Conservation (phyloP, 176 grass and related monocot genomes). For the Eleusine indica region DNA sequence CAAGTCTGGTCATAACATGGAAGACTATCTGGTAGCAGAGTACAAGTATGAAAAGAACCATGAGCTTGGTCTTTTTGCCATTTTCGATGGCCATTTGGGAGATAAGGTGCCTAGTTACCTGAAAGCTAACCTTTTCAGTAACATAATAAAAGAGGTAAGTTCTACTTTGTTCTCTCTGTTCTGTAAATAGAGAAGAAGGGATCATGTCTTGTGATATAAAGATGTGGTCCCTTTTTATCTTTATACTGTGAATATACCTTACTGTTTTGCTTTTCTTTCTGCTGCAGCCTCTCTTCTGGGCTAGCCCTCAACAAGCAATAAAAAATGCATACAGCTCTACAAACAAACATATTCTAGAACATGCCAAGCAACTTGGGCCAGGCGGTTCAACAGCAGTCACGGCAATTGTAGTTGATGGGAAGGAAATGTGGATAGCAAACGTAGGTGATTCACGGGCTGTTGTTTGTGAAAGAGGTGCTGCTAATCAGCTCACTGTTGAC, state of each 20-base stretch:
- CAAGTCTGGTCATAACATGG: slow-evolving; percentile 99
- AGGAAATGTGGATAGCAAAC: slow-evolving; percentile 98
- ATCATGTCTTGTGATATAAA: neutral
- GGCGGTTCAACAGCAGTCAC: slow-evolving; percentile 99
- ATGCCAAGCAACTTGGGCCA: slow-evolving; percentile 77
- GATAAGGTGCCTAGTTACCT: slow-evolving; percentile 87
- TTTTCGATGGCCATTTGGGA: slow-evolving; percentile 97
- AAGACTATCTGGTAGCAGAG: slow-evolving; percentile 94
- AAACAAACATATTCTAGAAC: slow-evolving; percentile 93
- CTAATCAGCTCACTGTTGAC: slow-evolving; percentile 96
- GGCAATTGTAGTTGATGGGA: slow-evolving; percentile 93
- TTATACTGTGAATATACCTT: slow-evolving; percentile 14
- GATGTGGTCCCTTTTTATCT: neutral
- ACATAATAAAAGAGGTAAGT: slow-evolving; percentile 83
- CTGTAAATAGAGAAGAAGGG: neutral
- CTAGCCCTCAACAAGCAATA: slow-evolving; percentile 62
- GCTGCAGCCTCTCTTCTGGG: slow-evolving; percentile 80
- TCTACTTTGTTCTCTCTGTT: slow-evolving; percentile 20
- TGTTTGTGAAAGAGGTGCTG: slow-evolving; percentile 79
- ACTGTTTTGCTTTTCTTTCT: slow-evolving; percentile 24
- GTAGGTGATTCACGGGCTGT: slow-evolving; percentile 92
- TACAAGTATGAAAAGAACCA: slow-evolving; percentile 80
- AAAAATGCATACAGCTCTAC: slow-evolving; percentile 83
- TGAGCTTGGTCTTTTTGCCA: slow-evolving; percentile 95
- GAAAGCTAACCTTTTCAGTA: slow-evolving; percentile 87